Conservation (phyloP, 257 asterid species). For the Lycium barbarum region DNA sequence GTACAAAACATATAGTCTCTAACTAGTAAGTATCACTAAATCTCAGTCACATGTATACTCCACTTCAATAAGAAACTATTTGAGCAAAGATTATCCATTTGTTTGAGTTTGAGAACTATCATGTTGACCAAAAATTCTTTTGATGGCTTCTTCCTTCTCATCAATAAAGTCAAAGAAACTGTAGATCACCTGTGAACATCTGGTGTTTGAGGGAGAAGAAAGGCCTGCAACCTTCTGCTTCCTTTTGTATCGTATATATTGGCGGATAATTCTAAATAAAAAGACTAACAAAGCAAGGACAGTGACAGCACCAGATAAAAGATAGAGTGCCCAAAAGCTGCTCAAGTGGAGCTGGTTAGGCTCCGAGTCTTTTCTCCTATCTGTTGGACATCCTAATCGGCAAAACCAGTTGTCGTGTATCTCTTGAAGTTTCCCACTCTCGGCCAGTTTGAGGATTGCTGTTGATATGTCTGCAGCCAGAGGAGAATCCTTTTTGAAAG, state of each 20-base stretch:
- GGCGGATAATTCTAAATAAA: constrained; percentile 35
- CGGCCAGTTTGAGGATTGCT: constrained; percentile 69
- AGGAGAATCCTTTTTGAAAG: constrained; percentile 78
- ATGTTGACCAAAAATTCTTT: constrained; percentile 40
- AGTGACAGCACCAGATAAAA: constrained; percentile 54
- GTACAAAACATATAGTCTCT: constrained; percentile 24
- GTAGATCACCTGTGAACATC: constrained; percentile 33
- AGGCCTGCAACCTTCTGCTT: constrained; percentile 32
- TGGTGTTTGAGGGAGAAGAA: constrained; percentile 32
- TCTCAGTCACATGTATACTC: background rate
- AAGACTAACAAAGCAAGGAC: constrained; percentile 33
- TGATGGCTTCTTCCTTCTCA: constrained; percentile 53
- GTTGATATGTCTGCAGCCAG: constrained; percentile 80
- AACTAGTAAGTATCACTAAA: constrained; percentile 19
- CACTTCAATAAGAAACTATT: background rate
- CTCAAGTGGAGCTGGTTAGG: constrained; percentile 68
- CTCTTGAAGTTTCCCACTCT: constrained; percentile 65
- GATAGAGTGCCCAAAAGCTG: constrained; percentile 85
- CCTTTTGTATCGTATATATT: constrained; percentile 41
- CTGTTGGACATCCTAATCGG: constrained; percentile 55
- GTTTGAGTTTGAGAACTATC: constrained; percentile 35
- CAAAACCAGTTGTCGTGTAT: constrained; percentile 76
- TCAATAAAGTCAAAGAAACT: constrained; percentile 51
- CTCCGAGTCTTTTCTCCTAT: constrained; percentile 51
- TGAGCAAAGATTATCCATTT: background rate